These are phyloP conservation scores for Hippophae rhamnoides DNA, from an alignment of 306 rosid species.

Conservation along the genomic window DNA sequence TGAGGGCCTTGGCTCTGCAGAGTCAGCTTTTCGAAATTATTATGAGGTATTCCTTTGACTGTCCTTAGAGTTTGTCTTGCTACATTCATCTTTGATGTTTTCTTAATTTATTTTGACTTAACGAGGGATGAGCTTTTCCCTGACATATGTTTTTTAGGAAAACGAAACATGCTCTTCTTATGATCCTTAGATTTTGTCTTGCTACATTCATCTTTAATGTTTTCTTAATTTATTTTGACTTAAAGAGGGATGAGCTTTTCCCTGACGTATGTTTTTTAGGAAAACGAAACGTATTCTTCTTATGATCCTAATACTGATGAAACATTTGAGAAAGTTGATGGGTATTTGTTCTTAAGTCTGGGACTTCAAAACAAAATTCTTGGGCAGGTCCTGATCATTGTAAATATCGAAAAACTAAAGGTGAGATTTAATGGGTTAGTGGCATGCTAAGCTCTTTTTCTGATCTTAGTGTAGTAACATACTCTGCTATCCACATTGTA, in stretches of 20 bases:
- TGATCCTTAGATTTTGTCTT: neutral
- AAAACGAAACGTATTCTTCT: conserved; percentile 40
- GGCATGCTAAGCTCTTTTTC: neutral
- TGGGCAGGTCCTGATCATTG: conserved; percentile 99
- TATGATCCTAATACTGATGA: conserved; percentile 41
- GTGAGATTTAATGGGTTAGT: conserved; percentile 26
- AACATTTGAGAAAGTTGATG: conserved; percentile 61
- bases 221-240: conserved; percentile 8
- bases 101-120: conserved; percentile 5
- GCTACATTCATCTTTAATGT: neutral
- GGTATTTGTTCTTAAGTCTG: conserved; percentile 54
- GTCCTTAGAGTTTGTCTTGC: conserved; percentile 4
- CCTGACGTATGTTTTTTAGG: conserved; percentile 44
- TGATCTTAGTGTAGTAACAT: conserved; percentile 15
- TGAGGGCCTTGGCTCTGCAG: conserved; percentile 40
- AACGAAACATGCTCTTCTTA: conserved; percentile 36
- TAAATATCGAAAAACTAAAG: conserved; percentile 72
- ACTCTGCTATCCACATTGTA: conserved; percentile 19
- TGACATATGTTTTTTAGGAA: conserved; percentile 50
- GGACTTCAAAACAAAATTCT: conserved; percentile 65
- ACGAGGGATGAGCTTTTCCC: conserved; percentile 15
- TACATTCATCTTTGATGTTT: neutral
- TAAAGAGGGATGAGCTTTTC: conserved; percentile 16
- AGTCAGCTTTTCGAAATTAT: conserved; percentile 46
- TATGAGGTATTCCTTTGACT: too few species aligned